Evolutionary conservation across 495 filamentous ascomycete species (phyloP).

Genomic region (Acidiella bohemica): DNA sequence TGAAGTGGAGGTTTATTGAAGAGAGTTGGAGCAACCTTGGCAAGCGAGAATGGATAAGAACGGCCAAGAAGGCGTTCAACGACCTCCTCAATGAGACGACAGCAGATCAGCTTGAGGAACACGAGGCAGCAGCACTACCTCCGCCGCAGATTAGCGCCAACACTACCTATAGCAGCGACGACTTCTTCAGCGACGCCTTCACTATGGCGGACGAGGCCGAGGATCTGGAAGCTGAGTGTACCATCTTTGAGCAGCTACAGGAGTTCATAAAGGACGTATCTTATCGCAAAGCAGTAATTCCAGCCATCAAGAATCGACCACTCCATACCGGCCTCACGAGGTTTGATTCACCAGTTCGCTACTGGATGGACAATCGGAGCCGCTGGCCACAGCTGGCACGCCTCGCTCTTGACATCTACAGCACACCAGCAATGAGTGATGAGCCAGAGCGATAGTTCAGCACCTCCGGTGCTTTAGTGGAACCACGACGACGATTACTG

Average conservation of each 20-base stretch:
- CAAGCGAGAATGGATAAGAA: conserved; percentile 1
- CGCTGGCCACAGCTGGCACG: not conserved
- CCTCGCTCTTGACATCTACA: conserved; percentile 5
- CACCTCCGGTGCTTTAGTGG: not conserved
- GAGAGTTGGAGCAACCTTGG: conserved; percentile 1
- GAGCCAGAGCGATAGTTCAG: conserved; percentile 11
- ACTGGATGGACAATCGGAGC: not conserved
- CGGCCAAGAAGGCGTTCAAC: not conserved
- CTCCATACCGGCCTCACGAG: not conserved
- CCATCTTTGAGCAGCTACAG: no score
- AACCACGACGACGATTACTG: not conserved
- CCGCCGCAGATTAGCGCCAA: not conserved
- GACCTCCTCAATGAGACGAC: no score
- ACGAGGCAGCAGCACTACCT: not conserved
- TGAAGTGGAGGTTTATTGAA: conserved; percentile 4
- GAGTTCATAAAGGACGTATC: no score
- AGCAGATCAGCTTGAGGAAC: not conserved
- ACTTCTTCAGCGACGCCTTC: no score
- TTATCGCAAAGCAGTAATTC: no score
- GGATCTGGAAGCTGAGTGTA: no score
- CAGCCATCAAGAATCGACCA: not conserved
- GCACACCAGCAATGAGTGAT: conserved; percentile 6
- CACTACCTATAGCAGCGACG: no score
- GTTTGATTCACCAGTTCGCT: conserved; percentile 1
- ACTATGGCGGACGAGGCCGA: no score